Percentiles rank a stretch among this genome's conserved stretches.
Conservation (phyloP, 2,329 filamentous ascomycete genomes). For the Zelopaecilomyces penicillatus region DNA sequence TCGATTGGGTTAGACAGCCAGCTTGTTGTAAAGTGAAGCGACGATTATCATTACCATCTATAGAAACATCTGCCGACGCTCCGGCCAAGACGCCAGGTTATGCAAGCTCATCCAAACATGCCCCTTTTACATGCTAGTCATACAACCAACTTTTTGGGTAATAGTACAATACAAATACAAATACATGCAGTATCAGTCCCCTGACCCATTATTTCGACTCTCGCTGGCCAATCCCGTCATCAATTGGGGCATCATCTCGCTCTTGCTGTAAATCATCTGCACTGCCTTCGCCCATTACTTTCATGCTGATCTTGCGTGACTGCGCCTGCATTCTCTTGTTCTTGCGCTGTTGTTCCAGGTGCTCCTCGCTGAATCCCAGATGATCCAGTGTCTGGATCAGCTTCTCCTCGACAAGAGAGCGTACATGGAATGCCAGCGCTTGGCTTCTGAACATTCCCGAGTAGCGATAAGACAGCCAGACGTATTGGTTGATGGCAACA, state of each 20-base stretch:
- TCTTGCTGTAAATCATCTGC: conserved; percentile 12
- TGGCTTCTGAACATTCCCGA: conserved; percentile 70
- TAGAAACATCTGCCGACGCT: too few relatives aligned
- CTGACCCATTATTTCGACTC: not conserved
- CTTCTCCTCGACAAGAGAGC: conserved; percentile 64
- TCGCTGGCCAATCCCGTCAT: conserved; percentile 2
- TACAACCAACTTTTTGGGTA: too few relatives aligned
- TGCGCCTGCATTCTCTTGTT: conserved; percentile 15
- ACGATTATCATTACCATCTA: too few relatives aligned
- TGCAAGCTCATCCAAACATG: too few relatives aligned
- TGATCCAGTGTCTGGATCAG: conserved; percentile 45
- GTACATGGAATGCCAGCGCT: conserved; percentile 68
- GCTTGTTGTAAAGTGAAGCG: too few relatives aligned
- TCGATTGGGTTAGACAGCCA: too few relatives aligned
- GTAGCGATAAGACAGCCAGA: conserved; percentile 91
- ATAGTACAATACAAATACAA: too few relatives aligned
- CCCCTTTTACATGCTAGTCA: too few relatives aligned
- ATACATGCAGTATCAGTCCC: not conserved
- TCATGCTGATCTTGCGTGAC: conserved; percentile 7
- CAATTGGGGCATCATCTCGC: conserved; percentile 11
- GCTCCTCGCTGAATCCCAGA: conserved; percentile 40
- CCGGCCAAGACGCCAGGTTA: too few relatives aligned
- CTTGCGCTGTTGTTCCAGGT: conserved; percentile 19
- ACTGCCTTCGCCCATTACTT: conserved; percentile 9
- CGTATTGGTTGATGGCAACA: conserved; percentile 72